Evolutionary conservation across 306 rosid species (phyloP).

Genomic region (Oxytropis ochrocephala): DNA sequence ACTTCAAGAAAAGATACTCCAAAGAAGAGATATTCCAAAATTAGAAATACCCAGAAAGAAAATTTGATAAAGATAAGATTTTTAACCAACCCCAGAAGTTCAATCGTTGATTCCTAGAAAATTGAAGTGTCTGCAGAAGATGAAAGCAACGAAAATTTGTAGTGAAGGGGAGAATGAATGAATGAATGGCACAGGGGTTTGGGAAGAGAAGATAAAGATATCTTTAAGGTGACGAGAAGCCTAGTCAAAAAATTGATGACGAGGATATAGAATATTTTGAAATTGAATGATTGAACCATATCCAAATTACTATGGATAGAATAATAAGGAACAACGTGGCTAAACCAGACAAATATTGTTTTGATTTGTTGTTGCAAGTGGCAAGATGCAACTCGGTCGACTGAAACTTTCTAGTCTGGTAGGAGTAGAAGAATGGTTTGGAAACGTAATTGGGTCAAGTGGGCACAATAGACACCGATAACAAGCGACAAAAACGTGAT

Average conservation of each 20-base stretch:
- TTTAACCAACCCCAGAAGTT: neutral
- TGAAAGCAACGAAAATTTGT: neutral
- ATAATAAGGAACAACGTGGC: neutral
- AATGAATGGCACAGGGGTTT: too few species aligned
- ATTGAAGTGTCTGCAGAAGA: neutral
- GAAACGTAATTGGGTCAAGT: too few species aligned
- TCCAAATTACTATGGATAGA: neutral
- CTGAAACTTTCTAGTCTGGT: neutral
- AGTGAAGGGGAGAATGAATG: neutral
- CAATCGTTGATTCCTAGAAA: neutral
- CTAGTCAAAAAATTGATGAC: neutral
- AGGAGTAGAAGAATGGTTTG: too few species aligned
- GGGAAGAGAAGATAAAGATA: neutral
- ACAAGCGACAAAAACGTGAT: too few species aligned
- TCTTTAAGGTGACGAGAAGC: neutral
- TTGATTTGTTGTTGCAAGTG: neutral
- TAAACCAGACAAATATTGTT: neutral
- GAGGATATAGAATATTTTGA: neutral
- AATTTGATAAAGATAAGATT: neutral
- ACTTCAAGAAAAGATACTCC: neutral
- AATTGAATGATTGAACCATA: neutral
- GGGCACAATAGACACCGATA: too few species aligned
- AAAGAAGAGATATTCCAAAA: neutral
- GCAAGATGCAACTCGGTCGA: neutral
- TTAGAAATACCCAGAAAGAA: neutral